These are phyloP conservation scores for Didymella exigua DNA, from an alignment of 2,329 filamentous ascomycete species.

Conservation along the genomic window DNA sequence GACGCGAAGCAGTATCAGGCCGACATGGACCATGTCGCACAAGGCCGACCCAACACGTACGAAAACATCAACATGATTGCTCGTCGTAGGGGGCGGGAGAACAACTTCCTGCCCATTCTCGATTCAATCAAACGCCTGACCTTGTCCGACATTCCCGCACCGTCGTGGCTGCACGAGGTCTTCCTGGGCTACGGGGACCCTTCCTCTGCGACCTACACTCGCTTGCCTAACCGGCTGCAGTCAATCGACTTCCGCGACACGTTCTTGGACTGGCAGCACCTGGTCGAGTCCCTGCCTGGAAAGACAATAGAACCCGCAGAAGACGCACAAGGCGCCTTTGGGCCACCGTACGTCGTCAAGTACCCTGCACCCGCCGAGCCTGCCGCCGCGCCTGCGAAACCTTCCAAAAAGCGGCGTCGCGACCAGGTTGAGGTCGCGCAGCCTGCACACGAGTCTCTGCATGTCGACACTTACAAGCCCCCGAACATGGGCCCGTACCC, in stretches of 20 bases:
- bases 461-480: conserved; percentile 88
- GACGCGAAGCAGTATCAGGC: conserved; percentile 78
- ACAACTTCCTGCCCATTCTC: conserved; percentile 94
- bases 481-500: conserved; percentile 90
- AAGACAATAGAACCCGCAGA: conserved; percentile 81
- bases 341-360: conserved; percentile 86
- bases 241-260: conserved; percentile 91
- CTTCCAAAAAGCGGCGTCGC: conserved; percentile 85
- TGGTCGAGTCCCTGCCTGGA: conserved; percentile 86
- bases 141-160: conserved; percentile 82
- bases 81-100: conserved; percentile 83
- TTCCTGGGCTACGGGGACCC: conserved; percentile 98
- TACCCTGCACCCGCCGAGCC: conserved; percentile 51
- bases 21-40: conserved; percentile 70
- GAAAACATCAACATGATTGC: conserved; percentile 84
- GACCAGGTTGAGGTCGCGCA: conserved; percentile 70
- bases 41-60: conserved; percentile 79
- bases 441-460: conserved; percentile 68
- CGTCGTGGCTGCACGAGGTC: conserved; percentile 92
- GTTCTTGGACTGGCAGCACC: conserved; percentile 93
- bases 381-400: conserved; percentile 57
- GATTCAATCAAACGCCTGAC: conserved; percentile 89
- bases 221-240: conserved; percentile 76
- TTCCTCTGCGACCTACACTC: conserved; percentile 82
- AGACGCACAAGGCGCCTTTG: conserved; percentile 73